Evolutionary conservation across 2,329 filamentous ascomycete genomes (phyloP).

Genomic region (Nigrograna mackinnonii): DNA sequence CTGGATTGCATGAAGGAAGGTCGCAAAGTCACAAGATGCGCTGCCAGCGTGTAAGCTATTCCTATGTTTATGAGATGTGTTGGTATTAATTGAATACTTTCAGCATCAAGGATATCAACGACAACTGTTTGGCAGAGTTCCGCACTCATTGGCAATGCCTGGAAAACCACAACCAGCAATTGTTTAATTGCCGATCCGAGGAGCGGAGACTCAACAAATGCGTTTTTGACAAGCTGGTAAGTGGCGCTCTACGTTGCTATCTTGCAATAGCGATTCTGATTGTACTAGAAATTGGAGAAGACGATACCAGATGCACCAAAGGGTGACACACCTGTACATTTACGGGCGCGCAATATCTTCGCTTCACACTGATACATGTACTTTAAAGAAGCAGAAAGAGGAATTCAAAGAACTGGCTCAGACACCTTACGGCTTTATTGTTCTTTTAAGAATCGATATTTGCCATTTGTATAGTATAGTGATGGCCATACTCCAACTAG

Average conservation of each 20-base stretch:
- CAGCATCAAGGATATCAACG: slow-evolving; percentile 87
- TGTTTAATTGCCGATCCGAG: slow-evolving; percentile 89
- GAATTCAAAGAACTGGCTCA: too few species aligned
- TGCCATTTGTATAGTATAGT: too few species aligned
- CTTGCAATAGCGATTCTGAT: slow-evolving; percentile 8
- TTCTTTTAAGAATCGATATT: too few species aligned
- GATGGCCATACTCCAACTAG: too few species aligned
- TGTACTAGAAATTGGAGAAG: slow-evolving; percentile 53
- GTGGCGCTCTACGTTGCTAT: slow-evolving; percentile 39
- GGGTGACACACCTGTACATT: slow-evolving; percentile 53
- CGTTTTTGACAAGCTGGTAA: slow-evolving; percentile 92
- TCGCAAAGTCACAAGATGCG: slow-evolving; percentile 93
- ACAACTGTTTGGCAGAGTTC: slow-evolving; percentile 89
- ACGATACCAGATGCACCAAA: slow-evolving; percentile 55
- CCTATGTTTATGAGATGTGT: not conserved
- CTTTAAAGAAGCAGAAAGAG: too few species aligned
- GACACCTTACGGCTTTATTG: too few species aligned
- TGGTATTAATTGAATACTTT: slow-evolving; percentile 10
- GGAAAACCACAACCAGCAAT: slow-evolving; percentile 95
- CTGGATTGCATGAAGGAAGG: slow-evolving; percentile 96
- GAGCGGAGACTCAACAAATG: slow-evolving; percentile 95
- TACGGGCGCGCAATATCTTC: slow-evolving; percentile 51
- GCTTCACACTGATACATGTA: slow-evolving; percentile 36
- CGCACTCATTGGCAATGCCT: slow-evolving; percentile 93
- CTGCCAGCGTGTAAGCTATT: slow-evolving; percentile 78